Evolutionary conservation across 306 rosid genomes (phyloP).

Genomic region (Vachellia pachyceras): DNA sequence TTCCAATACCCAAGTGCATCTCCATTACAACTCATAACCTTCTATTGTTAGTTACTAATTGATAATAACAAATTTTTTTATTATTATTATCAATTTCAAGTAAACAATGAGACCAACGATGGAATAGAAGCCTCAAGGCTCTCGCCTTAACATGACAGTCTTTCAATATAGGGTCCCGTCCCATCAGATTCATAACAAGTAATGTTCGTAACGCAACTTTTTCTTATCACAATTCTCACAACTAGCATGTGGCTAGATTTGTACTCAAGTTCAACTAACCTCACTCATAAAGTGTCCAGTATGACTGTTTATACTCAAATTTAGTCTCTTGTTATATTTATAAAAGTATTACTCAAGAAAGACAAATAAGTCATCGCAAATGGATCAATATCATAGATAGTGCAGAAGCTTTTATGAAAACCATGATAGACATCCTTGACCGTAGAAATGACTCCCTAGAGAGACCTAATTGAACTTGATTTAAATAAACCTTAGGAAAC

Average conservation of each 20-base stretch:
- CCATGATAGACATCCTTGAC: neutral
- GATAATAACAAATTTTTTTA: neutral
- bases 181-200: neutral
- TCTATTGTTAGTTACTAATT: neutral
- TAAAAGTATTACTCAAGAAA: neutral
- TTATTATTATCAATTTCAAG: slow-evolving; percentile 2
- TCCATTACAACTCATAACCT: neutral
- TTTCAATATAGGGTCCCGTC: neutral
- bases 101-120: neutral
- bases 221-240: neutral
- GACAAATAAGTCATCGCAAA: neutral
- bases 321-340: neutral
- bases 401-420: neutral
- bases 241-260: neutral
- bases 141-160: neutral
- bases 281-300: neutral
- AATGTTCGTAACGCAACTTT: neutral
- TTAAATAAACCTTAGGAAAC: neutral
- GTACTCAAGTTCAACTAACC: neutral
- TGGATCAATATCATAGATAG: neutral
- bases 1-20: neutral
- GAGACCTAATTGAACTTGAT: neutral
- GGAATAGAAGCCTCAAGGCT: neutral
- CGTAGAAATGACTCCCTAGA: neutral
- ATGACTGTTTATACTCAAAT: neutral